phyloP scores from a whole-genome alignment of 2,329 filamentous ascomycete genomes.

The Trichophyton mentagrophytes region DNA sequence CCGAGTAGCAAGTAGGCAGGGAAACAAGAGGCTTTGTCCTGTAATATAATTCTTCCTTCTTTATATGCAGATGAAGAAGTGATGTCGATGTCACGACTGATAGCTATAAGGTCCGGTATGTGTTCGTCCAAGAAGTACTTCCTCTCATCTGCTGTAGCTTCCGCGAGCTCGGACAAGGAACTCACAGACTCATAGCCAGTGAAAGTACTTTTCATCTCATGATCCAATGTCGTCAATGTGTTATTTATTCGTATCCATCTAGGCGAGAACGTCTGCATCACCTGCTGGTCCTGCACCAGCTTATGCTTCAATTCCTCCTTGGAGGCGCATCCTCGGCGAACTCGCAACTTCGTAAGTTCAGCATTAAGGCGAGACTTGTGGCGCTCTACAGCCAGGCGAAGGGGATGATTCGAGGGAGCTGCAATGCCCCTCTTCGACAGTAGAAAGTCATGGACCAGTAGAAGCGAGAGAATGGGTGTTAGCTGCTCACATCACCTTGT shows the following conservation, averaged over 20 bases:
- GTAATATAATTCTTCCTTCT: constrained; percentile 68
- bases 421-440: constrained; percentile 71
- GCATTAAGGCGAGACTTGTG: constrained; percentile 71
- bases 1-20: constrained; percentile 73
- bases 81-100: constrained; percentile 60
- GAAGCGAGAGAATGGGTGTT: constrained; percentile 62
- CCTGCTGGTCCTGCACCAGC: constrained; percentile 27
- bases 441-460: constrained; percentile 77
- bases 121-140: constrained; percentile 63
- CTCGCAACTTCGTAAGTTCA: constrained; percentile 67
- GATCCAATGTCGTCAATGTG: constrained; percentile 55
- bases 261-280: constrained; percentile 44
- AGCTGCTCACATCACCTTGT: constrained; percentile 42
- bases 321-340: constrained; percentile 57
- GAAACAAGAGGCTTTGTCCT: constrained; percentile 96
- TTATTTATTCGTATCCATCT: constrained; percentile 86
- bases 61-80: constrained; percentile 61
- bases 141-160: constrained; percentile 15
- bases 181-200: constrained; percentile 45
- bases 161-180: constrained; percentile 43
- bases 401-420: constrained; percentile 63
- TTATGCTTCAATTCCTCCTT: constrained; percentile 47
- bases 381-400: constrained; percentile 60
- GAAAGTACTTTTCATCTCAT: constrained; percentile 67
- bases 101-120: constrained; percentile 69